Evolutionary conservation across 768 basidiomycete genomes (phyloP).

Genomic region (Lactifluus volemus): DNA sequence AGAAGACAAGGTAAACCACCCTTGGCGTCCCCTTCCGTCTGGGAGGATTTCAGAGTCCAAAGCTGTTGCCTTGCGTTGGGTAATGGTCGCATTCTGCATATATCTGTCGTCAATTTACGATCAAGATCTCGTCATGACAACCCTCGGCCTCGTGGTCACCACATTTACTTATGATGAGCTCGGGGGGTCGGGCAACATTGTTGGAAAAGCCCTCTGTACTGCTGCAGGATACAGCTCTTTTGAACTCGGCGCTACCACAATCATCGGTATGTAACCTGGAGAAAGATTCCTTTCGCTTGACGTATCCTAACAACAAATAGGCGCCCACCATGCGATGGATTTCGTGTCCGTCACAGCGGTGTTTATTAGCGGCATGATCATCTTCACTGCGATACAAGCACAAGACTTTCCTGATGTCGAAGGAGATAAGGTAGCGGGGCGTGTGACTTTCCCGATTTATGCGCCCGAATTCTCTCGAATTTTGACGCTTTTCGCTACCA

Average conservation of each 20-base stretch:
- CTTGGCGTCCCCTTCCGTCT: conserved; percentile 24
- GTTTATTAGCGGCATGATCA: conserved; percentile 16
- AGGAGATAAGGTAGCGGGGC: conserved; percentile 19
- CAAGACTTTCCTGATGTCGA: conserved; percentile 24
- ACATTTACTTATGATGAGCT: conserved; percentile 19
- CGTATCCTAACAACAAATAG: not conserved
- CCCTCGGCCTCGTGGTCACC: conserved; percentile 17
- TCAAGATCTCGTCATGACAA: conserved; percentile 16
- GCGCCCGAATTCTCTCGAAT: conserved; percentile 18
- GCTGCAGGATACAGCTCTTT: conserved; percentile 19
- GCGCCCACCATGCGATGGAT: conserved; percentile 7
- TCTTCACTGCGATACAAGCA: conserved; percentile 20
- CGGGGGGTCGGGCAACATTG: conserved; percentile 3
- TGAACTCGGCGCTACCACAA: conserved; percentile 19
- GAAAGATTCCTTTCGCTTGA: not conserved
- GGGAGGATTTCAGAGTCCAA: conserved; percentile 18
- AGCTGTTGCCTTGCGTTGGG: conserved; percentile 19
- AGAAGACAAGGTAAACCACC: conserved; percentile 22
- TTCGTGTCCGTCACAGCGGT: conserved; percentile 16
- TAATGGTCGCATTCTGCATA: conserved; percentile 16
- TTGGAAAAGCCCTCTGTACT: conserved; percentile 20
- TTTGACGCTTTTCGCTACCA: conserved; percentile 17
- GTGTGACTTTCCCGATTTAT: conserved; percentile 22
- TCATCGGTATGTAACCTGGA: conserved; percentile 7
- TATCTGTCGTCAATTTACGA: conserved; percentile 9